Evolutionary conservation across 2,329 filamentous ascomycete genomes (phyloP), one percentile per base, ranked within the genome.

Genomic region (Ceratocystis destructans): DNA sequence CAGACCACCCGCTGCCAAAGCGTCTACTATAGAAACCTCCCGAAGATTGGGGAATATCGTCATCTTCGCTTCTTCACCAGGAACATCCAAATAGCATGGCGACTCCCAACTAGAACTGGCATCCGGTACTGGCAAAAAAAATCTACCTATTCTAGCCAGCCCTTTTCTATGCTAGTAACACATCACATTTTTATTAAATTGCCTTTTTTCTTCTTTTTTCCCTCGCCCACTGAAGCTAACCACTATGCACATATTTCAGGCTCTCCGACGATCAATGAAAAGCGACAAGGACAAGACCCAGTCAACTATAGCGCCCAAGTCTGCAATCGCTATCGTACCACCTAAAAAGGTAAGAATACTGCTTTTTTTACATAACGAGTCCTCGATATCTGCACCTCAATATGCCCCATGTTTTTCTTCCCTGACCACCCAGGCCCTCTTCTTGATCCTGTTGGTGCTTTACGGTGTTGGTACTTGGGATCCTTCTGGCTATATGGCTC

Each of bases 221-320:
- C 22, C 12, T 25, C 8, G 37, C 12, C 8, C 20, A 20, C 62
- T 22, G 10, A 67, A 70, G 71, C 79, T 81, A 74, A 81, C 74
- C 68, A 72, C 72, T 50, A 77, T 78, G 75, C 76, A 76, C 73
- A 71, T 50, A 6, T 70, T 80, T 61, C 78, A 90, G 87, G 87
- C 87, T 75, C 83, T 96, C 77, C 85, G 91, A 75, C 84, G 90
- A 78, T 96, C 90, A 69, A 88, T 96, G 77, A 96, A 96, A 79
- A 87, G 89, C 76, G 90, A 95, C 71, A 95, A 91, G 80, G 85
- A 87, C 74, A 84, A 85, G 70, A 82, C 85, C 70, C 87, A 89
- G 73, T 82, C 89, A 71, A 87, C 88, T 67, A 88, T 96, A 71
- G 85, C 87, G 17, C 87, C 88, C 70, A 96, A 96, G 76, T 88